A percentile compares a stretch with the other conserved stretches of the same genome.
These are phyloP conservation scores for Gossypium lobatum DNA, from an alignment of 441 rosid genomes.

Conservation along the genomic window DNA sequence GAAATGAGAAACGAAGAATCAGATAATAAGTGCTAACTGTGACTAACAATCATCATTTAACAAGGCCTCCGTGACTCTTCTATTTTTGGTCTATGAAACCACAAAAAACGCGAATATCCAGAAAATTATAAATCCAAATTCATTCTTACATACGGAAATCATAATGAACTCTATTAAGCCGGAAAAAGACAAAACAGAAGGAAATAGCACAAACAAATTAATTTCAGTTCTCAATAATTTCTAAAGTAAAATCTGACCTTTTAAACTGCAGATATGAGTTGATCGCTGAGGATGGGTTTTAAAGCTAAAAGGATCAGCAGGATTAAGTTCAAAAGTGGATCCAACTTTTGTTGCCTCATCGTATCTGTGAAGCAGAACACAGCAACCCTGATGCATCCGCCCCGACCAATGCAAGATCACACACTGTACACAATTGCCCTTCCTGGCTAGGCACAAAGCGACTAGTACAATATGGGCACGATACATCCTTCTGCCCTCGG, in stretches of 20 bases:
- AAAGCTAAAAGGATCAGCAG: not conserved
- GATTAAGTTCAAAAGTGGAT: not conserved
- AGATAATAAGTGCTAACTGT: constrained; percentile 14
- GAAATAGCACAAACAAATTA: not conserved
- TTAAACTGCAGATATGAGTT: not conserved
- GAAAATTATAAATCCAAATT: not conserved
- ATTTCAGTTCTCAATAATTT: not conserved
- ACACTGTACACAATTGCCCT: not conserved
- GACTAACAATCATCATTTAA: not conserved
- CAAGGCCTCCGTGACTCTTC: not conserved
- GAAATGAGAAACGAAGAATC: no score
- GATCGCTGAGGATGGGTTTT: not conserved
- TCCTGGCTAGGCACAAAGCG: constrained; percentile 1
- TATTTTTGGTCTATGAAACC: constrained; percentile 2
- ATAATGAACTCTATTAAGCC: not conserved
- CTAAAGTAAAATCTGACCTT: not conserved
- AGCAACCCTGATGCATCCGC: constrained; percentile 6
- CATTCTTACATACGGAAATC: not conserved
- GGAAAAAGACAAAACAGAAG: not conserved
- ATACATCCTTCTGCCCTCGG: constrained; percentile 9
- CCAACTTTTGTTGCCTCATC: not conserved
- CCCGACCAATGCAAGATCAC: not conserved
- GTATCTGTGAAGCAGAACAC: constrained; percentile 6
- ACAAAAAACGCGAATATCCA: not conserved
- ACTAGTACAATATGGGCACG: not conserved